A percentile compares a stretch with the other conserved stretches of the same genome.
phyloP scores from a whole-genome alignment of 2,329 filamentous ascomycete species.

The Colletotrichum tofieldiae region DNA sequence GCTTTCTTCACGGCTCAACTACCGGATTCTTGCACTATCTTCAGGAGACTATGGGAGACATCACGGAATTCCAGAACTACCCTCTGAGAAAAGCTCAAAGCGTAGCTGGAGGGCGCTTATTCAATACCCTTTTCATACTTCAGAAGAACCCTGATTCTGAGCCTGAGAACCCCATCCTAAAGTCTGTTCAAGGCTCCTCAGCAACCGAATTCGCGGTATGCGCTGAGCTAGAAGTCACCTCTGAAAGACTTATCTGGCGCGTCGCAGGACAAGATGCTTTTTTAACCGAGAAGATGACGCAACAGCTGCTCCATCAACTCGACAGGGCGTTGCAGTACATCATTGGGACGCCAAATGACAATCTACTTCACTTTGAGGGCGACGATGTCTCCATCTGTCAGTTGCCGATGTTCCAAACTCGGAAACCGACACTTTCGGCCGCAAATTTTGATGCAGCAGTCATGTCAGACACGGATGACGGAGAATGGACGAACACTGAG shows the following conservation, averaged over 20 bases:
- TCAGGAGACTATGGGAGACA: constrained; percentile 77
- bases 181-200: constrained; percentile 75
- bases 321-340: constrained; percentile 73
- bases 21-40: constrained; percentile 79
- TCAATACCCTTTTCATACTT: constrained; percentile 72
- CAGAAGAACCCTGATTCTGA: constrained; percentile 56
- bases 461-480: neutral
- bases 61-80: constrained; percentile 82
- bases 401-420: constrained; percentile 61
- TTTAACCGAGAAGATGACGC: constrained; percentile 62
- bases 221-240: constrained; percentile 81
- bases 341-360: constrained; percentile 61
- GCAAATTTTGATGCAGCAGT: neutral
- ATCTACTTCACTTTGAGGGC: constrained; percentile 69
- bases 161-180: constrained; percentile 62
- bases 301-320: constrained; percentile 70
- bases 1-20: constrained; percentile 79
- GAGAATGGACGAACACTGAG: constrained; percentile 55
- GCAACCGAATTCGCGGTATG: constrained; percentile 87
- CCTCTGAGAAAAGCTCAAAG: constrained; percentile 79
- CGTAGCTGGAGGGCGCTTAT: constrained; percentile 57
- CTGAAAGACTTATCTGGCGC: constrained; percentile 75
- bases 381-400: constrained; percentile 76
- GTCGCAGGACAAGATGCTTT: constrained; percentile 77
- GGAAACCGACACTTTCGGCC: neutral